phyloP scores from a whole-genome alignment of 202 grass and related monocot genomes.

The Zizania palustris region DNA sequence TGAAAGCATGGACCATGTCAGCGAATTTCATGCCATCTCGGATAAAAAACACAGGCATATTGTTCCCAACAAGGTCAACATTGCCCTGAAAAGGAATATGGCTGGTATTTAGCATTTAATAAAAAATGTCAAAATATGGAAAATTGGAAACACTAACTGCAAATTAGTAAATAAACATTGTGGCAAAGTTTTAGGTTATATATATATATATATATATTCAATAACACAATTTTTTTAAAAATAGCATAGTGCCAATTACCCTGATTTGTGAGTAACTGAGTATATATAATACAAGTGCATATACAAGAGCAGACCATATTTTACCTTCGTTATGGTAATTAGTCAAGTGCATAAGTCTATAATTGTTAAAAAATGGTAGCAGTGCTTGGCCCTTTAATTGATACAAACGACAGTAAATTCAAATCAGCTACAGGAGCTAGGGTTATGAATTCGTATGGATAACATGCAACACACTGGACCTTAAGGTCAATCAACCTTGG shows the following conservation, averaged over 20 bases:
- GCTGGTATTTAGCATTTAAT: neutral
- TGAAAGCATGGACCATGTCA: constrained; percentile 95
- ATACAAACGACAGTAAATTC: neutral
- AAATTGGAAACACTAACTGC: neutral
- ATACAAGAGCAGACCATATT: neutral
- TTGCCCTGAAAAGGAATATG: constrained; percentile 63
- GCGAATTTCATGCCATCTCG: constrained; percentile 94
- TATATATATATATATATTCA: neutral
- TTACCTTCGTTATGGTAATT: neutral
- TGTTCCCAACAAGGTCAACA: constrained; percentile 90
- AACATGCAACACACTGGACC: neutral
- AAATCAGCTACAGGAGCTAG: neutral
- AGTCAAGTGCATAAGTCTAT: neutral
- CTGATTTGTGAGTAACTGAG: neutral
- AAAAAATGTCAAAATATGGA: constrained; percentile 2
- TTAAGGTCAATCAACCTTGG: neutral
- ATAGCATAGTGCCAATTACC: neutral
- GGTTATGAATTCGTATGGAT: neutral
- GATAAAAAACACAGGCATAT: constrained; percentile 89
- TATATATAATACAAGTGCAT: neutral
- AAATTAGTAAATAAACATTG: neutral
- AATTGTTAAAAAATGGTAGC: neutral
- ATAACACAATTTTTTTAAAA: neutral
- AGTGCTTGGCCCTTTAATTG: neutral
- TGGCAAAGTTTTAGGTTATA: neutral